These are phyloP conservation scores for Lodderomyces orthopsilosis DNA, from an alignment of 1,139 yeast genomes.

Conservation along the genomic window DNA sequence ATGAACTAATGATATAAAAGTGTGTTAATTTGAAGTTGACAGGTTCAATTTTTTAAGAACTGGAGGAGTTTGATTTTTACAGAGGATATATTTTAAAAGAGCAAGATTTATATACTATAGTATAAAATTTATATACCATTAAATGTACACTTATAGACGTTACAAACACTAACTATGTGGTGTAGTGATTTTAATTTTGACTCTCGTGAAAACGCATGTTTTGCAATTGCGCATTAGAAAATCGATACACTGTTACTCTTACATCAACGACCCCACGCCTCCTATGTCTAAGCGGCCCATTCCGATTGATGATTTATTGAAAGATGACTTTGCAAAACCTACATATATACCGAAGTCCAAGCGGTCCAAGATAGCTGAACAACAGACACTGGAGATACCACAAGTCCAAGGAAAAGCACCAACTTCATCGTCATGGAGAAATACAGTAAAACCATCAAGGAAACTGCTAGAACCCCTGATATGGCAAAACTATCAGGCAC, in stretches of 20 bases:
- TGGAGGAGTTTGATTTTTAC: neutral
- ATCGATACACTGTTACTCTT: neutral
- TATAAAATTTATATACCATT: neutral
- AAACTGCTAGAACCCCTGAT: neutral
- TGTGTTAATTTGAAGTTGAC: neutral
- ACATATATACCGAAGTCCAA: slow-evolving; percentile 49
- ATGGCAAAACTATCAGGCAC: neutral
- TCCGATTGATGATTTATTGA: slow-evolving; percentile 45
- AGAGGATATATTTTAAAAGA: neutral
- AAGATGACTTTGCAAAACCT: slow-evolving; percentile 28
- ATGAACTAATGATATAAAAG: neutral
- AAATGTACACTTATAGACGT: slow-evolving; percentile 1
- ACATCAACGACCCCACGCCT: neutral
- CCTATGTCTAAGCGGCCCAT: slow-evolving; percentile 28
- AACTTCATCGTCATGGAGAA: slow-evolving; percentile 3
- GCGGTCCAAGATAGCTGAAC: slow-evolving; percentile 34
- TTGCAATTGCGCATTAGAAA: neutral
- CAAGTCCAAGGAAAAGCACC: slow-evolving; percentile 4
- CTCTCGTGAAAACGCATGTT: neutral
- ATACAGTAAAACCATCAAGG: neutral
- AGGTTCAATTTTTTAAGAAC: neutral
- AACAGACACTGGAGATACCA: slow-evolving; percentile 4
- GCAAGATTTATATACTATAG: neutral
- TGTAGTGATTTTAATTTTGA: too few species aligned
- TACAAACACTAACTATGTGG: neutral